Base-by-base conservation (phyloP, 306 rosid species). In the Cucurbita maxima region DNA sequence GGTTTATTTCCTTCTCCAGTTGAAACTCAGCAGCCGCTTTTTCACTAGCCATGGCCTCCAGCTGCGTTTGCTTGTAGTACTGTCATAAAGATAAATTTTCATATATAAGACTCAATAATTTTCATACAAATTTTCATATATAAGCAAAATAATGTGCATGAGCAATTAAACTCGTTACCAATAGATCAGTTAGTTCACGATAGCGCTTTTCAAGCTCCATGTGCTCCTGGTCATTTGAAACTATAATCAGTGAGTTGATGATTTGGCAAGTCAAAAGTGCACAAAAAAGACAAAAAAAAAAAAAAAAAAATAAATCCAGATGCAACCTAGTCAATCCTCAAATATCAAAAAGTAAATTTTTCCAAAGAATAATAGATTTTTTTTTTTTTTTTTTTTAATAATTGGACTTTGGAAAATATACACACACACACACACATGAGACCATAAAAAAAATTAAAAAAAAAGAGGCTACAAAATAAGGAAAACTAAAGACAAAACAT, bases 21-120 rank as follows among this genome's bases (percentile, higher is more conserved):
- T 94, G 99, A 79, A 94, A 91, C 80, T 91, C 97, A 36, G 96
- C 80, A 2, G 99, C 99, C 58, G 99, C 92, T 74, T 94, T 94
- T 84, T 94, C 97, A 77, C 97, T 94, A 76, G 83, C 92, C 97
- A 91, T 85, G 81, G 97, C 86, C 86, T 94, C 99, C 81, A 94
- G 79, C 76, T 89, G 99, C 71, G 99, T 94, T 91, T 94, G 99
- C 85, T 94, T 94, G 90, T 94, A 89, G 87, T 89, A 94, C 99
- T 94, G 86, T 70, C 84, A 73, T 55, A 55, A 45, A 76, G 9
- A 71, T 50, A 57, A 36, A 25, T 79, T 54, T 67, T 70, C 78
- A 50, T 47, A 8, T 47, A 7, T 38, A 30, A 72, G 60, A 53
- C 64, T 3, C 0, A 45, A 41, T 6, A 36, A 53, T 52, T 58